Evolutionary conservation across 2,329 filamentous ascomycete genomes (phyloP), one percentile per base, ranked within the genome.

Genomic region (Alternaria arbusti): DNA sequence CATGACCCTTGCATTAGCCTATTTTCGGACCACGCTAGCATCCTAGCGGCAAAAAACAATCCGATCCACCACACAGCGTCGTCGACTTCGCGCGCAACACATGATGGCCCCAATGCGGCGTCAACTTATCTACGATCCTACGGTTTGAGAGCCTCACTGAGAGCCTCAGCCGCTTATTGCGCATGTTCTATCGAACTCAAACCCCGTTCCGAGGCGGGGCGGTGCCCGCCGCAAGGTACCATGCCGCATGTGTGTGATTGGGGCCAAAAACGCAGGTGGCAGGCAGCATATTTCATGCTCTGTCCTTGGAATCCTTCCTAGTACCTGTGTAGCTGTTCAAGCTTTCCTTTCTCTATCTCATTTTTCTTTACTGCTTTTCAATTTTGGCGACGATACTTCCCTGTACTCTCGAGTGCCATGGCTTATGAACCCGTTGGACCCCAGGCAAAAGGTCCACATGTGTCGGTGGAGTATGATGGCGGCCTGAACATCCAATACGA

Each of bases 401-500:
- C 17, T 1, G 9, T 23, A 25, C 13, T 8, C 10, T 9, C 32
- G 10, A 23, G 9, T 15, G 20, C 11, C 36, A 61, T 61, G 59
- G 59, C 59, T 10, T 62, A 62, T 25, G 55, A 47, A 13, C 54
- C 54, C 6, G 36, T 62, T 25, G n/a, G 28, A 30, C 36, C 20
- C 15, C 20, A 8, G 20, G 13, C 11, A 6, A 32, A 49, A 40
- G 28, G n/a, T 7, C 43, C 43, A 7, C 25, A 45, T 4, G 10
- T 49, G 6, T 54, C 46, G 5, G 22, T 43, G 10, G 30, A 40
- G 5, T 61, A 59, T 8, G 62, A 59, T 20, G 59, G 64, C 23
- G 67, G 66, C 20, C 22, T 67, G 28, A 61, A 62, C 40, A 61
- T 45, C n/a, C 54, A 17, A 30, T 67, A 68, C 49, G 60, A 59